Evolutionary conservation across 2,329 filamentous ascomycete genomes (phyloP).

Genomic region (Exophiala sideris): DNA sequence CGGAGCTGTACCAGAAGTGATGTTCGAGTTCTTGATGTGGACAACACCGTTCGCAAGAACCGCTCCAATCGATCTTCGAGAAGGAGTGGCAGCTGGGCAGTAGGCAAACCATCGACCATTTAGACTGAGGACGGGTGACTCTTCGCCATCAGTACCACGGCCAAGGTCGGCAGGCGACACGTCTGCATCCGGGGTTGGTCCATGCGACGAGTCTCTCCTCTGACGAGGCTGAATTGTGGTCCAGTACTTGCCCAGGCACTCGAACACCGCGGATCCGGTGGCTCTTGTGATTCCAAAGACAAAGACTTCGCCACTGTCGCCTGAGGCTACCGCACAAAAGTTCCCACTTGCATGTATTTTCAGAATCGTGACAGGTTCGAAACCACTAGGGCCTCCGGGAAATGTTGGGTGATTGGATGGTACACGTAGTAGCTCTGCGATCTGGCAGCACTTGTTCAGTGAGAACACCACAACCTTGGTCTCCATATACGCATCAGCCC

Average conservation of each 20-base stretch:
- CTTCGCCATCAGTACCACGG: slow-evolving; percentile 30
- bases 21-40: slow-evolving; percentile 37
- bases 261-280: slow-evolving; percentile 40
- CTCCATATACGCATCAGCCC: slow-evolving; percentile 60
- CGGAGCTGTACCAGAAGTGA: slow-evolving; percentile 43
- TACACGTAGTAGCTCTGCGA: slow-evolving; percentile 73
- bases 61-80: slow-evolving; percentile 39
- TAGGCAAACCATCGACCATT: slow-evolving; percentile 48
- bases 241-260: slow-evolving; percentile 87
- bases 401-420: slow-evolving; percentile 40
- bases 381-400: slow-evolving; percentile 1
- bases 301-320: slow-evolving; percentile 81
- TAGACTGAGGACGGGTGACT: slow-evolving; percentile 42
- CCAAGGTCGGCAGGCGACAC: slow-evolving; percentile 40
- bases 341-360: slow-evolving; percentile 69
- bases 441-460: slow-evolving; percentile 65
- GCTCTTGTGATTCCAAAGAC: slow-evolving; percentile 55
- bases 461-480: slow-evolving; percentile 89
- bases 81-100: slow-evolving; percentile 40
- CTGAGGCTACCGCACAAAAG: slow-evolving; percentile 72
- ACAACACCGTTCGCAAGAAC: slow-evolving; percentile 37
- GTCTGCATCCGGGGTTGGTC: slow-evolving; percentile 44
- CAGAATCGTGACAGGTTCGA: slow-evolving; percentile 60
- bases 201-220: slow-evolving; percentile 46
- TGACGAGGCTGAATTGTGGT: slow-evolving; percentile 66